A percentile compares a stretch with the other conserved stretches of the same genome.
Conservation (phyloP, 257 asterid genomes). For the Gentiana macrophylla region DNA sequence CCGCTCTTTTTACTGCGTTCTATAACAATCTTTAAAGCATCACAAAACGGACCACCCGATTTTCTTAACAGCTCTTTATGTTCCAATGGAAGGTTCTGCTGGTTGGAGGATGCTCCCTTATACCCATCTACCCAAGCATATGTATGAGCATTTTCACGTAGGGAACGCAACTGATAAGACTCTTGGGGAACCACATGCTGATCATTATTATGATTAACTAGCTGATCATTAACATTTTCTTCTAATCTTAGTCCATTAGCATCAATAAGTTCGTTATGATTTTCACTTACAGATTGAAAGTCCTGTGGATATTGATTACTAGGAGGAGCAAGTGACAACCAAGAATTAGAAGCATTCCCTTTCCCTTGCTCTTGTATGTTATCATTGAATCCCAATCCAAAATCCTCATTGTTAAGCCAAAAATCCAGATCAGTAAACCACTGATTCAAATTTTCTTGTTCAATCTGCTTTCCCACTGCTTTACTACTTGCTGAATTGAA, state of each 20-base stretch:
- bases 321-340: conserved; percentile 28
- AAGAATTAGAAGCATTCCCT: conserved; percentile 26
- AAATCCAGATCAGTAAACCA: conserved; percentile 14
- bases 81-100: conserved; percentile 24
- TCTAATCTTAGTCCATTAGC: neutral
- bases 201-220: neutral
- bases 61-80: conserved; percentile 28
- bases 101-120: conserved; percentile 21
- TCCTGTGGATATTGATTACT: conserved; percentile 6
- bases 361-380: conserved; percentile 40
- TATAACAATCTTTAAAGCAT: conserved; percentile 40
- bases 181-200: too few species aligned
- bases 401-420: conserved; percentile 17
- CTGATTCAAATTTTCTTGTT: conserved; percentile 8
- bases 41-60: conserved; percentile 38
- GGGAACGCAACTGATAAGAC: neutral
- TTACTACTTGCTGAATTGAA: conserved; percentile 17
- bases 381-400: conserved; percentile 24
- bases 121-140: conserved; percentile 37
- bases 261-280: neutral
- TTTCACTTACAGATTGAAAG: conserved; percentile 5
- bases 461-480: conserved; percentile 20
- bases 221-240: neutral
- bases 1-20: conserved; percentile 21
- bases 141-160: conserved; percentile 25